Percentiles rank a stretch among this genome's conserved stretches.
Evolutionary conservation across 441 rosid genomes (phyloP).

Genomic region (Aleurites moluccanus): DNA sequence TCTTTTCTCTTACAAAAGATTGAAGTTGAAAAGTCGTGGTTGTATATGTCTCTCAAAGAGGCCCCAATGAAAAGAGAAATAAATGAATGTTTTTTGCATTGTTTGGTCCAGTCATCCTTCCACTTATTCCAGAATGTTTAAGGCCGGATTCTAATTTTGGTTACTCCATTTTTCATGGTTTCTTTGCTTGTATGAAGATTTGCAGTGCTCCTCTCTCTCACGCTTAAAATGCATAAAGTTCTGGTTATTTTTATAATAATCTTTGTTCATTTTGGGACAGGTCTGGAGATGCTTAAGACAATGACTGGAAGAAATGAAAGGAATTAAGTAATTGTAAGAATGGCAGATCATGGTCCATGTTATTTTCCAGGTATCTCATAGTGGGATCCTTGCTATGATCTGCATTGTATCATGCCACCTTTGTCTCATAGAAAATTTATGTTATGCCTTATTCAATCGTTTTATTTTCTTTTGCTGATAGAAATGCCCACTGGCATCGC

Average conservation of each 20-base stretch:
- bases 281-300: conserved; percentile 29
- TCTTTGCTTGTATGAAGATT: background rate
- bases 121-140: background rate
- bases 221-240: no score
- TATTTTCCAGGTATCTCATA: conserved; percentile 27
- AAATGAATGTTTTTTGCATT: no score
- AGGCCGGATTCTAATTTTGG: background rate
- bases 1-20: no score
- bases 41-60: no score
- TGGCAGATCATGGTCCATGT: conserved; percentile 35
- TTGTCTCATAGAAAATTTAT: conserved; percentile 49
- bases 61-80: no score
- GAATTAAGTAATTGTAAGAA: conserved; percentile 37
- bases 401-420: conserved; percentile 45
- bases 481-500: conserved; percentile 32
- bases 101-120: background rate
- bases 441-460: conserved; percentile 24
- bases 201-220: background rate
- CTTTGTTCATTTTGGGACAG: conserved; percentile 19
- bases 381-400: conserved; percentile 37
- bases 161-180: background rate
- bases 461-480: conserved; percentile 24
- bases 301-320: conserved; percentile 25
- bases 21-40: no score
- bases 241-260: background rate